Conservation (phyloP, 495 filamentous ascomycete species). For the Talaromyces trachyspermus region DNA sequence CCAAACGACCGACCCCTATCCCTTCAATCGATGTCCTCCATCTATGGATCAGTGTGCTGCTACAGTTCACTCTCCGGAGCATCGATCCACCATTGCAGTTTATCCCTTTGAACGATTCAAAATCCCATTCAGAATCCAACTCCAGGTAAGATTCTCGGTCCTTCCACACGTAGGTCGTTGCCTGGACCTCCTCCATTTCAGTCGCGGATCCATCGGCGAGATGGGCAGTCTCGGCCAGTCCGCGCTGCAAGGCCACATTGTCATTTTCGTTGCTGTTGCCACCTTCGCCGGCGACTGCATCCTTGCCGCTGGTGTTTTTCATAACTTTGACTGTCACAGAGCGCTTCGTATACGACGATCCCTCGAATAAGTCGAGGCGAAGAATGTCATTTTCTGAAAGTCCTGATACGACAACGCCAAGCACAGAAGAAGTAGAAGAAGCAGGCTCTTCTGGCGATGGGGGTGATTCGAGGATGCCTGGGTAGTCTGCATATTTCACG, state of each 20-base stretch:
- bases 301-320: constrained; percentile 19
- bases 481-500: constrained; percentile 67
- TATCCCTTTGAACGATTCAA: constrained; percentile 65
- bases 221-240: constrained; percentile 18
- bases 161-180: constrained; percentile 76
- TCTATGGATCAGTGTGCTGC: background rate
- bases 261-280: constrained; percentile 8
- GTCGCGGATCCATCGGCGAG: constrained; percentile 20
- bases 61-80: constrained; percentile 34
- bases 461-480: too few species aligned
- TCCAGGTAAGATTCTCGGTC: constrained; percentile 45
- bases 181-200: constrained; percentile 46
- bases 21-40: constrained; percentile 8
- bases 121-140: constrained; percentile 67
- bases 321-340: constrained; percentile 54
- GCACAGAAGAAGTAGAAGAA: constrained; percentile 55
- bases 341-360: constrained; percentile 58
- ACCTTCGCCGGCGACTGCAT: constrained; percentile 7
- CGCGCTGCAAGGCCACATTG: constrained; percentile 19
- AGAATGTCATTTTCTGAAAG: constrained; percentile 68
- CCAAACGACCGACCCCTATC: too few species aligned
- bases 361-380: constrained; percentile 80
- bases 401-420: constrained; percentile 73
- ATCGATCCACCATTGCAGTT: constrained; percentile 49
- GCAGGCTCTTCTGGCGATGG: too few species aligned